These are phyloP conservation scores for Leptographium radiaticola DNA, from an alignment of 2,329 filamentous ascomycete genomes.

Conservation along the genomic window DNA sequence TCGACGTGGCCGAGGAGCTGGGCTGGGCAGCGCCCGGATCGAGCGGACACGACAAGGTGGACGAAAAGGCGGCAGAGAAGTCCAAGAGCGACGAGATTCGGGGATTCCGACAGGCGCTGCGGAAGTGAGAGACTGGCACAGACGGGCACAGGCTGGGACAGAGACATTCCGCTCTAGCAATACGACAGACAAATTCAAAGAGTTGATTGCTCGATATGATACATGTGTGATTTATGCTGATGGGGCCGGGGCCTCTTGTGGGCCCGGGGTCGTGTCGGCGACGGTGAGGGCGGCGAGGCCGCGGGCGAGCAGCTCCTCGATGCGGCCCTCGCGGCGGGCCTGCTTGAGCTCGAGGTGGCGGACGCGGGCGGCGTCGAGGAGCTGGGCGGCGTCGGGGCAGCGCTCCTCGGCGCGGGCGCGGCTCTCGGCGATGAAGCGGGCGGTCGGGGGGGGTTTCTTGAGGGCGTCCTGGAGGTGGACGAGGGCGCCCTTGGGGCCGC, in stretches of 20 bases:
- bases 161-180: background rate
- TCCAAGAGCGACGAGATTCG: slow-evolving; percentile 16
- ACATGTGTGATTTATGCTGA: background rate
- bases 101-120: slow-evolving; percentile 39
- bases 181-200: too few relatives aligned
- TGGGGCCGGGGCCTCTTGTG: background rate
- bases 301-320: slow-evolving; percentile 18
- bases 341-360: slow-evolving; percentile 42
- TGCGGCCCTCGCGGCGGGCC: slow-evolving; percentile 28
- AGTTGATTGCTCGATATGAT: background rate
- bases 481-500: slow-evolving; percentile 74
- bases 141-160: background rate
- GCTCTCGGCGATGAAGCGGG: slow-evolving; percentile 34
- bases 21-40: background rate
- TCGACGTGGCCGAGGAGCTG: slow-evolving; percentile 11
- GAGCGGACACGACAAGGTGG: background rate
- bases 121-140: slow-evolving; percentile 11
- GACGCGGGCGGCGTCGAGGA: slow-evolving; percentile 34
- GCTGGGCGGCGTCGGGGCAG: slow-evolving; percentile 30
- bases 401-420: slow-evolving; percentile 30
- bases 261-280: background rate
- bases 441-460: slow-evolving; percentile 56
- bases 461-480: slow-evolving; percentile 83
- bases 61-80: background rate
- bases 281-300: slow-evolving; percentile 1